Conservation (phyloP, 2,329 filamentous ascomycete species). For the Aureobasidium sp. region DNA sequence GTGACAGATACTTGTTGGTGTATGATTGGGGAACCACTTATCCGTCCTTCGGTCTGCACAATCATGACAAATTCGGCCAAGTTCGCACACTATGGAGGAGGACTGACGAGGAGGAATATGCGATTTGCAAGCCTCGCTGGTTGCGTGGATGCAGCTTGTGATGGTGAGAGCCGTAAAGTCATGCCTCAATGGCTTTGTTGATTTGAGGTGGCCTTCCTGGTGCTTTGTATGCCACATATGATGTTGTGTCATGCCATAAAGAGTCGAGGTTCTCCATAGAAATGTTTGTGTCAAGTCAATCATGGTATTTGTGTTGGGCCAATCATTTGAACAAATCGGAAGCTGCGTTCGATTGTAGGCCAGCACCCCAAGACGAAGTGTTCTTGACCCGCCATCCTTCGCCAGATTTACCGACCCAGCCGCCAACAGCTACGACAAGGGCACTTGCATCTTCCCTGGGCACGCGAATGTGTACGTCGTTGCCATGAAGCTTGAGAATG, state of each 20-base stretch:
- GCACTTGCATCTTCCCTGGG: slow-evolving; percentile 54
- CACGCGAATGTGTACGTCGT: slow-evolving; percentile 58
- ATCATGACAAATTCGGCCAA: slow-evolving; percentile 44
- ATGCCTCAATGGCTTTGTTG: neutral
- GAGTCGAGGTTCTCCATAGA: too few species aligned
- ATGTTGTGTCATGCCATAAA: too few species aligned
- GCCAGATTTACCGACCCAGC: slow-evolving; percentile 49
- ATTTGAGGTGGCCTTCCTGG: too few species aligned
- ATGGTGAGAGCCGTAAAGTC: neutral
- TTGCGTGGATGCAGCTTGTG: slow-evolving; percentile 23
- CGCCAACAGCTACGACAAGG: slow-evolving; percentile 59
- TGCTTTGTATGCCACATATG: too few species aligned
- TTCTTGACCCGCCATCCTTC: slow-evolving; percentile 46
- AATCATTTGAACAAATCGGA: slow-evolving; percentile 42
- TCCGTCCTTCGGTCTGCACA: slow-evolving; percentile 23
- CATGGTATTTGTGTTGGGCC: too few species aligned
- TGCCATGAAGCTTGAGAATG: slow-evolving; percentile 54
- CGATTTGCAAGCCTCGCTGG: slow-evolving; percentile 23
- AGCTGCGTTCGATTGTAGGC: slow-evolving; percentile 44
- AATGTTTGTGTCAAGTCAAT: too few species aligned
- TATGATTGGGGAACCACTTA: slow-evolving; percentile 38
- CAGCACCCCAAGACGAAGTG: slow-evolving; percentile 59
- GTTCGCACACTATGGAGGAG: slow-evolving; percentile 39
- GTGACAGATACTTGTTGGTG: slow-evolving; percentile 45
- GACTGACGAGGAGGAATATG: slow-evolving; percentile 21